These are phyloP conservation scores for Lactifluus pinguis DNA, from an alignment of 768 basidiomycete species.

Conservation along the genomic window DNA sequence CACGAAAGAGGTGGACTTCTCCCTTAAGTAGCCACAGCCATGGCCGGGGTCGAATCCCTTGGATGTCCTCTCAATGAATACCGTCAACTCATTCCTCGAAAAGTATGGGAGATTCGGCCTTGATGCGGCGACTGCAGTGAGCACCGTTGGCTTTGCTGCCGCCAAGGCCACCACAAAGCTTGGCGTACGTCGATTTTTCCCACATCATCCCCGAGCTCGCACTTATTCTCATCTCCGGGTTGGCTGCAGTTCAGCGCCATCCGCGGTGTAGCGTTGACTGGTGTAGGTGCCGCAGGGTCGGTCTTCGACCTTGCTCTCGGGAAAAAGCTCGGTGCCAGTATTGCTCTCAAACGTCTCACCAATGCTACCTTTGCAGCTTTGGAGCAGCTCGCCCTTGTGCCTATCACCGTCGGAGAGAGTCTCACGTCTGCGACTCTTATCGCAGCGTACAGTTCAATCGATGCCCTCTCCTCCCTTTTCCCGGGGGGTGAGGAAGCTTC, in stretches of 20 bases:
- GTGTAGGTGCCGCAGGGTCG: conserved; percentile 48
- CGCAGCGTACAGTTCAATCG: conserved; percentile 68
- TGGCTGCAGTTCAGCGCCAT: conserved; percentile 54
- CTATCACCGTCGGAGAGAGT: conserved; percentile 67
- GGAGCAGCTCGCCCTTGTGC: conserved; percentile 65
- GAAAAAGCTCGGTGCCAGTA: conserved; percentile 47
- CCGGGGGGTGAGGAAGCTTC: conserved; percentile 71
- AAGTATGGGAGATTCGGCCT: conserved; percentile 46
- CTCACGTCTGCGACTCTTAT: conserved; percentile 66
- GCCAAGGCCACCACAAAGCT: conserved; percentile 60
- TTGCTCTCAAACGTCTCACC: conserved; percentile 49
- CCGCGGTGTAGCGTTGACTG: conserved; percentile 48
- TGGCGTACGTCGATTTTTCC: conserved; percentile 45
- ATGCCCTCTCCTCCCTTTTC: conserved; percentile 62
- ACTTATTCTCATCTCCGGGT: conserved; percentile 13
- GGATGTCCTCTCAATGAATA: conserved; percentile 1
- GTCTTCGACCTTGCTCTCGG: conserved; percentile 63
- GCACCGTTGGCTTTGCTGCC: conserved; percentile 56
- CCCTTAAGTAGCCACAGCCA: neutral
- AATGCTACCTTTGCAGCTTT: conserved; percentile 53
- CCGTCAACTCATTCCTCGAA: conserved; percentile 32
- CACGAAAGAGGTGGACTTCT: neutral
- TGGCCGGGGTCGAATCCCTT: neutral
- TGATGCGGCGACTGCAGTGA: conserved; percentile 55
- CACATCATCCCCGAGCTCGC: neutral